Evolutionary conservation across 1,139 yeast species (phyloP), one percentile per base, ranked within the genome.

Genomic region (Protomyces gravidus): DNA sequence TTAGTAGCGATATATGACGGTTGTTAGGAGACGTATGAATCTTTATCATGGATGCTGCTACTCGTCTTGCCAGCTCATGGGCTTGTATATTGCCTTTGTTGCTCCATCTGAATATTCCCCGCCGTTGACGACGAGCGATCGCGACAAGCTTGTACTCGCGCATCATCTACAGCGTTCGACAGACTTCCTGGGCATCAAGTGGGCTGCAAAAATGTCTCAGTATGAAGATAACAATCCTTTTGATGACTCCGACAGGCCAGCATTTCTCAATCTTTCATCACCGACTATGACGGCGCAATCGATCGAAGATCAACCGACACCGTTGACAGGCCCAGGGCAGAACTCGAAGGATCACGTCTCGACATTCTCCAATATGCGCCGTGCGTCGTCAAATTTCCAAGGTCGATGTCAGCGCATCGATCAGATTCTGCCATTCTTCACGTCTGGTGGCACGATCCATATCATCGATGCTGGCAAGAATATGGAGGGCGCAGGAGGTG

Each of bases 381-480:
- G 58, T 9, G 17, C 47, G 2, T 36, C 51, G 9, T 45, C 50
- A 26, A 46, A 15, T 19, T 53, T 46, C 21, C 39, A 26, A 28
- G 58, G 58, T 7, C 50, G 58, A 17, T 53, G 58, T 25, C 50
- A 53, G 11, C 39, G 58, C 17, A 53, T 53, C 17, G 58, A 53
- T 13, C 58, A 53, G 47, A 45, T 53, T 21, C 46, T 50, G 13
- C 36, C 32, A 11, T 53, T 45, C 28, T 30, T 53, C n/a, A 51
- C 50, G 6, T 42, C 49, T 19, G 57, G 51, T n/a, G 51, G 57
- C 32, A 46, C 59, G 36, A 76, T 85, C 13, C 77, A 78, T 59
- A 89, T 89, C 60, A 75, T 79, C 0, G 94, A 86, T 64, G 95
- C 96, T 0, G 84, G 84, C 27, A 88, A 86, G 70, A 80, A 88